Conservation (phyloP, 2,329 filamentous ascomycete genomes). For the Scopulariopsis brevicaulis region DNA sequence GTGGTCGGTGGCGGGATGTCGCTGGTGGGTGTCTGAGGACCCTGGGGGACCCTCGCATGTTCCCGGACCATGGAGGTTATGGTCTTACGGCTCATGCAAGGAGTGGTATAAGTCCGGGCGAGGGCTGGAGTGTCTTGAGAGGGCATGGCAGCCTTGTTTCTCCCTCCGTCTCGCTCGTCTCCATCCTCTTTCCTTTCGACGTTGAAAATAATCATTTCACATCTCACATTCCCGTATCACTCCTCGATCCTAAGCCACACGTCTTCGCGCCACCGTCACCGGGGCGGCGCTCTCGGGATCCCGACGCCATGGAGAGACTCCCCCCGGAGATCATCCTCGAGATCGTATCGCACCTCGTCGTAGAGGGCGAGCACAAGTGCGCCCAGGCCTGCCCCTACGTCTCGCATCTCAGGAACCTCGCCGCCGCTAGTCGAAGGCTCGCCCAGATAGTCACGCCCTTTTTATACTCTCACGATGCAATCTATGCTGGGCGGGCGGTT, state of each 20-base stretch:
- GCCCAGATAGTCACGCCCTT: background rate
- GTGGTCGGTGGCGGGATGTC: background rate
- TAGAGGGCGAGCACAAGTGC: background rate
- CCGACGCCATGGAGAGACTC: constrained; percentile 1
- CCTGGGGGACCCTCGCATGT: background rate
- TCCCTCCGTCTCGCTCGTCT: background rate
- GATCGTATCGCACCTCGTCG: constrained; percentile 1
- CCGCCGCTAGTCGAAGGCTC: background rate
- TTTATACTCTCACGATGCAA: constrained; percentile 3
- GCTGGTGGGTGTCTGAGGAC: background rate
- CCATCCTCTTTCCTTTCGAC: background rate
- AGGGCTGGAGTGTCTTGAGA: background rate
- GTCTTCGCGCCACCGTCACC: background rate
- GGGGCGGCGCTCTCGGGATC: background rate
- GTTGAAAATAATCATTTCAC: background rate
- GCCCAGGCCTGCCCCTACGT: background rate
- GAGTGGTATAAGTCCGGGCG: background rate
- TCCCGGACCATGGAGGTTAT: background rate
- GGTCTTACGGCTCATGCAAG: background rate
- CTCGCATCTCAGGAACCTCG: background rate
- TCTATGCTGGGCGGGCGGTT: constrained; percentile 1
- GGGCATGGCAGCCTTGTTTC: background rate
- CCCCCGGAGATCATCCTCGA: constrained; percentile 3
- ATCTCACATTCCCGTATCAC: background rate
- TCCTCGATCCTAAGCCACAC: background rate